These are phyloP conservation scores for Penicillium daleae DNA, from an alignment of 495 filamentous ascomycete species.

Conservation along the genomic window DNA sequence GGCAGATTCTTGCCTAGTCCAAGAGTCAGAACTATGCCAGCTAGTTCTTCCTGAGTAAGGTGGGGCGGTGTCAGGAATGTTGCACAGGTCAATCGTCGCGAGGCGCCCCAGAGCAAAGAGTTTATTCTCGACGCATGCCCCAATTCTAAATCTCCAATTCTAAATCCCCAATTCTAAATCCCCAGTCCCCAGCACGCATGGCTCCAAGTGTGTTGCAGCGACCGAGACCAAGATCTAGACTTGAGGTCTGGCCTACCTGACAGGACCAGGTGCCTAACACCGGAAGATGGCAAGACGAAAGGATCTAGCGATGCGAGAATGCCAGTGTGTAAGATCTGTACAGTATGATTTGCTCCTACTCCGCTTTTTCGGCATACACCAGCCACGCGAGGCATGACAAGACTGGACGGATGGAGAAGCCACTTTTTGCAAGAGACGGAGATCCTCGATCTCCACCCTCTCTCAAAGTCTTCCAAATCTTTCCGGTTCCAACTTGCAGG, in stretches of 20 bases:
- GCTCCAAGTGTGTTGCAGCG: not conserved
- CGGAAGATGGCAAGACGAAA: not conserved
- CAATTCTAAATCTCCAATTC: too few species aligned
- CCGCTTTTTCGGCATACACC: not conserved
- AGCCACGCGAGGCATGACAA: not conserved
- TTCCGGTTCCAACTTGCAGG: not conserved
- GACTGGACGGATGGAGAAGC: not conserved
- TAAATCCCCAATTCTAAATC: not conserved
- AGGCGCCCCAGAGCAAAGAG: not conserved
- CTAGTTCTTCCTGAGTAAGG: constrained; percentile 1
- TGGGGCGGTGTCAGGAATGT: constrained; percentile 17
- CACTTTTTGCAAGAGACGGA: not conserved
- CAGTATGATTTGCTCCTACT: not conserved
- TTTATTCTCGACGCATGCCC: not conserved
- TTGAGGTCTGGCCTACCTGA: not conserved
- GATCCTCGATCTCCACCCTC: constrained; percentile 3
- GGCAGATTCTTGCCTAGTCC: not conserved
- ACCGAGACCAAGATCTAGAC: not conserved
- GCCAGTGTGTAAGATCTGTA: not conserved
- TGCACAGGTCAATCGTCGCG: constrained; percentile 20
- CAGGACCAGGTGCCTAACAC: not conserved
- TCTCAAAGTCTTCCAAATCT: constrained; percentile 26
- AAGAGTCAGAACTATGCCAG: constrained; percentile 2
- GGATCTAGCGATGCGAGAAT: not conserved
- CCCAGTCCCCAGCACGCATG: not conserved